A percentile compares a stretch with the other conserved stretches of the same genome.
Evolutionary conservation across 163 green algal genomes (phyloP).

Genomic region (Chlamydomonas reinhardtii): DNA sequence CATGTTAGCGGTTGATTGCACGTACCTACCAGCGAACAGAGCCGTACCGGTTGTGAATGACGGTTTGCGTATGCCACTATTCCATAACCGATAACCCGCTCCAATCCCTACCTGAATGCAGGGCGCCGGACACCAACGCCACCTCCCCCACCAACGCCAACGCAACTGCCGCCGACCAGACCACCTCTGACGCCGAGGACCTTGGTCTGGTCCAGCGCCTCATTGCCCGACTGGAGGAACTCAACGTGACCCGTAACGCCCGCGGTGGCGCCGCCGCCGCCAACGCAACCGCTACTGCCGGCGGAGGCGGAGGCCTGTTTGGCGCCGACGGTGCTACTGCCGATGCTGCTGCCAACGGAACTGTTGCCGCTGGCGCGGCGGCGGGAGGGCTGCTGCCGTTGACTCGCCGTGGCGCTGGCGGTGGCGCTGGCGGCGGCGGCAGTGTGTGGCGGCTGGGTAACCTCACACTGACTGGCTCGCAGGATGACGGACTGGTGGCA

Average conservation of each 20-base stretch:
- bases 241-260: neutral
- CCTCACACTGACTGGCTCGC: neutral
- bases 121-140: too few relatives aligned
- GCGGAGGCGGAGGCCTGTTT: too few relatives aligned
- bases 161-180: neutral
- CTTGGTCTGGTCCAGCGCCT: neutral
- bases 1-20: too few relatives aligned
- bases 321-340: too few relatives aligned
- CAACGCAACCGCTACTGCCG: too few relatives aligned
- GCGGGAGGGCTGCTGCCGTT: neutral
- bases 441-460: conserved; percentile 32
- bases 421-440: neutral
- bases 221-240: conserved; percentile 7
- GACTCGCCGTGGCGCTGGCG: neutral
- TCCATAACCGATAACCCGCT: too few relatives aligned
- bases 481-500: conserved; percentile 20
- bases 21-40: too few relatives aligned
- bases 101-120: too few relatives aligned
- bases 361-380: neutral
- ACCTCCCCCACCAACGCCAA: neutral
- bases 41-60: too few relatives aligned
- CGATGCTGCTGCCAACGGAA: too few relatives aligned
- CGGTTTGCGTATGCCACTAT: too few relatives aligned
- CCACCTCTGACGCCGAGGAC: neutral
- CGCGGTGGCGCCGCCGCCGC: too few relatives aligned